Percentiles rank a stretch among this genome's conserved stretches.
phyloP scores from a whole-genome alignment of 495 filamentous ascomycete species.

The Lasiosphaeria ovina region DNA sequence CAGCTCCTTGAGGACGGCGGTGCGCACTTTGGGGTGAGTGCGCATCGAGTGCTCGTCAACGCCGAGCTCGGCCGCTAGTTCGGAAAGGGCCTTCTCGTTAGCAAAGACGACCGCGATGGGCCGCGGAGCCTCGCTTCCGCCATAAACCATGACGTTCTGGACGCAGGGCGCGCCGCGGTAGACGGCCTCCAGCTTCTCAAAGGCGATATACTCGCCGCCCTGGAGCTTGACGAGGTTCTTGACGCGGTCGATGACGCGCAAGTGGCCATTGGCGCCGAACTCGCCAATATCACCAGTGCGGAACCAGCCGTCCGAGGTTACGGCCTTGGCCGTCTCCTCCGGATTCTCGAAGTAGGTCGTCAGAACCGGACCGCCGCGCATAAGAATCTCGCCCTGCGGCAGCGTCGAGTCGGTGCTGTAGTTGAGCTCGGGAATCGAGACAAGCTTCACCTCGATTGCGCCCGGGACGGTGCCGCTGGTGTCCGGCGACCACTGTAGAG shows the following conservation, averaged over 20 bases:
- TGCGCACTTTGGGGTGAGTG: slow-evolving; percentile 45
- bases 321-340: slow-evolving; percentile 75
- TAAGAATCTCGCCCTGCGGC: slow-evolving; percentile 80
- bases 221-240: slow-evolving; percentile 78
- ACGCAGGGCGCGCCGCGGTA: slow-evolving; percentile 57
- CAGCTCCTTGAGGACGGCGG: slow-evolving; percentile 54
- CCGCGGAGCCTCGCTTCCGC: slow-evolving; percentile 45
- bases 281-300: slow-evolving; percentile 81
- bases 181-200: slow-evolving; percentile 64
- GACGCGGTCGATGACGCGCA: slow-evolving; percentile 83
- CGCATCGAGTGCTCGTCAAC: slow-evolving; percentile 48
- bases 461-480: slow-evolving; percentile 71
- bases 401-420: slow-evolving; percentile 74
- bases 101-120: slow-evolving; percentile 59
- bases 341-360: slow-evolving; percentile 76
- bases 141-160: slow-evolving; percentile 61
- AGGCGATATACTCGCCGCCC: slow-evolving; percentile 64
- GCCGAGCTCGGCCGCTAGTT: slow-evolving; percentile 49
- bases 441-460: slow-evolving; percentile 68
- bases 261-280: slow-evolving; percentile 72
- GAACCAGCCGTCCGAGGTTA: slow-evolving; percentile 90
- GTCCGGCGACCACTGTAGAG: slow-evolving; percentile 63
- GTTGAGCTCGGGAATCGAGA: slow-evolving; percentile 81
- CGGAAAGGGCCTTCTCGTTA: slow-evolving; percentile 53
- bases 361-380: slow-evolving; percentile 70